Evolutionary conservation across 306 rosid species (phyloP).

Genomic region (Ormosia emarginata): DNA sequence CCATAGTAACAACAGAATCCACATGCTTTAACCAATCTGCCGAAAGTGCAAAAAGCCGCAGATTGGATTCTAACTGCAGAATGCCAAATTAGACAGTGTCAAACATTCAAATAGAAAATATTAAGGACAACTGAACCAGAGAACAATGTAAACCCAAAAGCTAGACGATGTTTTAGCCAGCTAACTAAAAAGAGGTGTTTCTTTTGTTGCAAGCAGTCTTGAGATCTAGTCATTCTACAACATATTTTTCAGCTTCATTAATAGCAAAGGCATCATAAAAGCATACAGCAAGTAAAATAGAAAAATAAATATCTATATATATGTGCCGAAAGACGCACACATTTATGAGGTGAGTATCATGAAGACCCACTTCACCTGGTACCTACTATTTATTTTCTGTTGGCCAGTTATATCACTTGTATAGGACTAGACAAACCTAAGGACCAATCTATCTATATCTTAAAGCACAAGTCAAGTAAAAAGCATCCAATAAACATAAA

Average conservation of each 20-base stretch:
- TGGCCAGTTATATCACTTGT: neutral
- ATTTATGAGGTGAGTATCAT: neutral
- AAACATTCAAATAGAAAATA: conserved; percentile 8
- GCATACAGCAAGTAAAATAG: neutral
- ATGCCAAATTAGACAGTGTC: conserved; percentile 16
- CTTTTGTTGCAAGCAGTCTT: conserved; percentile 1
- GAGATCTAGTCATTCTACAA: conserved; percentile 9
- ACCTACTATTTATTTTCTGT: neutral
- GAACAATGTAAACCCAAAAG: conserved; percentile 14
- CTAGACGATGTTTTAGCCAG: neutral
- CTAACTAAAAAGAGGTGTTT: neutral
- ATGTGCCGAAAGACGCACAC: neutral
- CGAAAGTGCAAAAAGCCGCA: conserved; percentile 62
- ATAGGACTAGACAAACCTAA: neutral
- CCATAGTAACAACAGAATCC: conserved; percentile 77
- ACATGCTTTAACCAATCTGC: conserved; percentile 84
- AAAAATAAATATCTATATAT: neutral
- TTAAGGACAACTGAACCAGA: neutral
- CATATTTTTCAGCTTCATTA: neutral
- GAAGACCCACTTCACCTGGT: neutral
- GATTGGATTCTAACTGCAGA: conserved; percentile 79
- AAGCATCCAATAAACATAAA: neutral
- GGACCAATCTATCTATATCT: neutral
- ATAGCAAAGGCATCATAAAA: neutral
- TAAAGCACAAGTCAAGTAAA: neutral